Evolutionary conservation across 1,284 basidiomycete species (phyloP), one percentile per base, ranked within the genome.

Genomic region (Ceratobasidium sp.): DNA sequence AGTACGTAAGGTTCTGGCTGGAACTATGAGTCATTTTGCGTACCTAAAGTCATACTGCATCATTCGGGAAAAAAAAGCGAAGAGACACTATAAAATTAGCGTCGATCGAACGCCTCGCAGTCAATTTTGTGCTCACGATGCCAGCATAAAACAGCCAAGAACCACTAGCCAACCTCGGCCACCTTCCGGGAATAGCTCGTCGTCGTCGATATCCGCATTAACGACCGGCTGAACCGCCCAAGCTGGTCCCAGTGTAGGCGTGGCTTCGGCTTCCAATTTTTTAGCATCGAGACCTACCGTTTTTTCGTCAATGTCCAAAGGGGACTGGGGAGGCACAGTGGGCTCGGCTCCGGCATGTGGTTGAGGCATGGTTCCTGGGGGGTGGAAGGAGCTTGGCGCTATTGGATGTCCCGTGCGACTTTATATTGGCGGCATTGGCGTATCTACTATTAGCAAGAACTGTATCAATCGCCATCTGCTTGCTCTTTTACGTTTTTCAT

Each of bases 161-260:
- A 78, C 75, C 19, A 77, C 76, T 31, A 76, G 53, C 77, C 77
- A 78, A 29, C 73, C 76, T 15, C 77, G 75, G n/a, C 75, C 73
- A 54, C 77, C 77, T 51, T 78, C 77, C 2, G 77, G 77, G 59
- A 73, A 77, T 19, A 72, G 73, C 14, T 71, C 74, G 27, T 77
- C 76, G 19, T 75, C 69, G 27, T 53, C 50, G 9, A 44, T 36
- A 7, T 54, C 57, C 8, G n/a, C 31, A 27, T 24, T 36, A 15
- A 29, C 33, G 27, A 56, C 22, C 24, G n/a, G n/a, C n/a, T n/a
- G n/a, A n/a, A n/a, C n/a, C n/a, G n/a, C n/a, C n/a, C n/a, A n/a
- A n/a, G n/a, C n/a, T n/a, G n/a, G n/a, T n/a, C n/a, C n/a, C n/a
- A n/a, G n/a, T 17, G 36, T 41, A 11, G 11, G 36, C n/a, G n/a